phyloP scores from a whole-genome alignment of 2,329 filamentous ascomycete genomes.

The Penicillium freii region DNA sequence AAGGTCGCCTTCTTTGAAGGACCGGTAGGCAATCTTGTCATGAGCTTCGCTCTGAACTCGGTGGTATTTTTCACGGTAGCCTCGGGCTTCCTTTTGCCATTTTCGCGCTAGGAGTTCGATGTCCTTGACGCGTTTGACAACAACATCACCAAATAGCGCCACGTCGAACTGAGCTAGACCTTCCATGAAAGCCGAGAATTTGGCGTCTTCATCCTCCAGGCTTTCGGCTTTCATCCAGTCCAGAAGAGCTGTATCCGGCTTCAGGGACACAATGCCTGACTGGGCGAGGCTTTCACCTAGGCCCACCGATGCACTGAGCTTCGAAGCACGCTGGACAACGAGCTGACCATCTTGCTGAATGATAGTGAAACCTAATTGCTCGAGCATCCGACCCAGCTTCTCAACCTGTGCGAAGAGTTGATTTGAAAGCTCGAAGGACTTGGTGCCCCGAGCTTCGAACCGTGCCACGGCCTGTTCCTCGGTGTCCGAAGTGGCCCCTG shows the following conservation, averaged over 20 bases:
- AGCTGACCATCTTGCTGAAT: constrained; percentile 70
- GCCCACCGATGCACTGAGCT: constrained; percentile 44
- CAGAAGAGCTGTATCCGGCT: constrained; percentile 67
- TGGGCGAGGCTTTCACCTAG: constrained; percentile 38
- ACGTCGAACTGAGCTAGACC: constrained; percentile 76
- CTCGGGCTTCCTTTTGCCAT: constrained; percentile 82
- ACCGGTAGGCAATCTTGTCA: constrained; percentile 91
- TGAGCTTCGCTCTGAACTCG: constrained; percentile 78
- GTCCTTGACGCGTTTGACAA: constrained; percentile 88
- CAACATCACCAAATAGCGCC: constrained; percentile 77
- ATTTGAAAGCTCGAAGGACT: constrained; percentile 80
- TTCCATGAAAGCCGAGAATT: constrained; percentile 72
- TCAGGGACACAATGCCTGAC: constrained; percentile 37
- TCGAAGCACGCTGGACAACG: constrained; percentile 69
- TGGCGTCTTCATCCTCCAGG: constrained; percentile 64
- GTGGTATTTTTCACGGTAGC: constrained; percentile 84
- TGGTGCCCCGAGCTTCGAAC: constrained; percentile 67
- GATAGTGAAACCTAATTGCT: constrained; percentile 81
- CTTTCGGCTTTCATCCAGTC: constrained; percentile 77
- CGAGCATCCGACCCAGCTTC: constrained; percentile 75
- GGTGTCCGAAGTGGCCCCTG: constrained; percentile 30
- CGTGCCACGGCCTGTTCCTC: constrained; percentile 47
- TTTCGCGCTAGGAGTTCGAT: constrained; percentile 91
- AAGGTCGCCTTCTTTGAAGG: constrained; percentile 95
- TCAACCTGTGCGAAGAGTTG: constrained; percentile 81